These are phyloP conservation scores for Metahyphopichia silvanorum DNA, from an alignment of 805 yeast species.

Conservation along the genomic window DNA sequence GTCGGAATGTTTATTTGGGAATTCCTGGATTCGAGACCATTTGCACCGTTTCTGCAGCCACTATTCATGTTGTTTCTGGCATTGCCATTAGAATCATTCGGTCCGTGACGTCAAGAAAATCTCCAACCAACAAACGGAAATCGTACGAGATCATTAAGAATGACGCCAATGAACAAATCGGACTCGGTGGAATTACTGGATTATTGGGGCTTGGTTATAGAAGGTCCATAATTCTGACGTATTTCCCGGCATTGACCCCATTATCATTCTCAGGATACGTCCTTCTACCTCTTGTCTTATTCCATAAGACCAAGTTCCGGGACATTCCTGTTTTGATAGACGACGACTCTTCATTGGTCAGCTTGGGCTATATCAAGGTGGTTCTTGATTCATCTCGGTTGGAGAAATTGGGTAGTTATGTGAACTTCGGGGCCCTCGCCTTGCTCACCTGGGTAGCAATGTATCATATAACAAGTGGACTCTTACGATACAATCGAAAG, in stretches of 20 bases:
- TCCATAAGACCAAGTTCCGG: slow-evolving; percentile 49
- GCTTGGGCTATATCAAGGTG: slow-evolving; percentile 49
- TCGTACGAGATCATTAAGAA: slow-evolving; percentile 20
- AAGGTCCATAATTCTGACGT: slow-evolving; percentile 40
- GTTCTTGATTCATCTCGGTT: slow-evolving; percentile 15
- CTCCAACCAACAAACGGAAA: slow-evolving; percentile 1
- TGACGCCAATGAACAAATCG: slow-evolving; percentile 41
- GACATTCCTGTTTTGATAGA: slow-evolving; percentile 50
- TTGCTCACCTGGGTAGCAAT: slow-evolving; percentile 34
- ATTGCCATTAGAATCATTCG: slow-evolving; percentile 37
- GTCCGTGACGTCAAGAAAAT: slow-evolving; percentile 14
- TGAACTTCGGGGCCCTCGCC: slow-evolving; percentile 28
- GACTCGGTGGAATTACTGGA: slow-evolving; percentile 61
- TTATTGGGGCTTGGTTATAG: slow-evolving; percentile 54
- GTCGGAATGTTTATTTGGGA: slow-evolving; percentile 57
- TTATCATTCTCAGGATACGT: slow-evolving; percentile 58
- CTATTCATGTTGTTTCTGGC: slow-evolving; percentile 55
- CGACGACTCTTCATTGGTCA: slow-evolving; percentile 61
- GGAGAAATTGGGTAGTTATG: slow-evolving; percentile 14
- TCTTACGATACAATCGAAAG: slow-evolving; percentile 42
- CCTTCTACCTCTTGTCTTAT: slow-evolving; percentile 39
- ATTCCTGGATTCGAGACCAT: slow-evolving; percentile 46
- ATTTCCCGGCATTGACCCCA: slow-evolving; percentile 51
- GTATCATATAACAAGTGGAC: slow-evolving; percentile 58
- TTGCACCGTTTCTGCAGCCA: slow-evolving; percentile 45